Evolutionary conservation across 129 eudicot genomes (phyloP).

Genomic region (Centrapalus pauciflorus): DNA sequence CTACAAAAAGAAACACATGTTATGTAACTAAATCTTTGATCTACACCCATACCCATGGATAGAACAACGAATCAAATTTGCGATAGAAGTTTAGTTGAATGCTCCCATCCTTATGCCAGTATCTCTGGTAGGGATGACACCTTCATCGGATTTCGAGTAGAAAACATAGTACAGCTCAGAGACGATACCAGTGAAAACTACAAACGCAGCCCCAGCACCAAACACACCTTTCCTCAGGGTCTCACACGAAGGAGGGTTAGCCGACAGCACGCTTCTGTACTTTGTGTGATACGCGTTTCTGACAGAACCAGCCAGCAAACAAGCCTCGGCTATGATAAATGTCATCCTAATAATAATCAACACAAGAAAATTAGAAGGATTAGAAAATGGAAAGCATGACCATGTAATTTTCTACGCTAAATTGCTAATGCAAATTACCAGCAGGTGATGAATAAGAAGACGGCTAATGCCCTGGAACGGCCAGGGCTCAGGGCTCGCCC

Average conservation of each 20-base stretch:
- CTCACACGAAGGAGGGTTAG: slow-evolving; percentile 67
- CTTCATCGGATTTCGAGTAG: slow-evolving; percentile 55
- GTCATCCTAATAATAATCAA: slow-evolving; percentile 49
- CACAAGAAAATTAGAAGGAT: neutral
- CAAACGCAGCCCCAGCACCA: slow-evolving; percentile 88
- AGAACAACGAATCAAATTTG: slow-evolving; percentile 1
- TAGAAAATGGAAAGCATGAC: neutral
- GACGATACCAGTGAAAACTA: slow-evolving; percentile 69
- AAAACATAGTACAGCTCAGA: slow-evolving; percentile 78
- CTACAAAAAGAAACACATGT: neutral
- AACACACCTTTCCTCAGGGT: slow-evolving; percentile 86
- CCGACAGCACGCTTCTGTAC: slow-evolving; percentile 39
- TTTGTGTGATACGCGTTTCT: slow-evolving; percentile 78
- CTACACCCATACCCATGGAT: slow-evolving; percentile 9
- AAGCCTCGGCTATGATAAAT: slow-evolving; percentile 64
- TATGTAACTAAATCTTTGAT: slow-evolving; percentile 3
- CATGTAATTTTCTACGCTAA: too few relatives aligned
- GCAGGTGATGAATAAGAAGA: slow-evolving; percentile 77
- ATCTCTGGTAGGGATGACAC: slow-evolving; percentile 45
- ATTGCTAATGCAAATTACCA: slow-evolving; percentile 57
- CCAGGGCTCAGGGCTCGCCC: slow-evolving; percentile 83
- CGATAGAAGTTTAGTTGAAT: slow-evolving; percentile 15
- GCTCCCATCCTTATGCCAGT: slow-evolving; percentile 72
- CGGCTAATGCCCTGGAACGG: slow-evolving; percentile 61
- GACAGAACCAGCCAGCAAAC: slow-evolving; percentile 80